Percentiles rank a stretch among this genome's conserved stretches.
These are phyloP conservation scores for Sporisorium graminicola DNA, from an alignment of 1,284 basidiomycete genomes.

Conservation along the genomic window DNA sequence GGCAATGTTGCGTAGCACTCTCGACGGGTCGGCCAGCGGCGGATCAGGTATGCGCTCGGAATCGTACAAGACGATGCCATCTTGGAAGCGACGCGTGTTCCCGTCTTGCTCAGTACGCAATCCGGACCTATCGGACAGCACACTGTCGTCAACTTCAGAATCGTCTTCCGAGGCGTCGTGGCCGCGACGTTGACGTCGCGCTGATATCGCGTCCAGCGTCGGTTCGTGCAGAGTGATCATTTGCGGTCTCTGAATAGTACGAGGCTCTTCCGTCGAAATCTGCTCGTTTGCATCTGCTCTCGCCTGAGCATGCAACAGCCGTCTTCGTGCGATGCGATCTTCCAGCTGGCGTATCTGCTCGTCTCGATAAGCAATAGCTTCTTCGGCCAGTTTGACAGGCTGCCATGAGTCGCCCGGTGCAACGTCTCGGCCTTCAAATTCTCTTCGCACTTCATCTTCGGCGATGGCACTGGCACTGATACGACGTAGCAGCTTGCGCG, in stretches of 20 bases:
- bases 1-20: slow-evolving; percentile 35
- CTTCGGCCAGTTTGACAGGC: slow-evolving; percentile 19
- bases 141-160: slow-evolving; percentile 21
- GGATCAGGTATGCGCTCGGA: slow-evolving; percentile 40
- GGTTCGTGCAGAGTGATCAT: slow-evolving; percentile 51
- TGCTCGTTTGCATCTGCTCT: slow-evolving; percentile 7
- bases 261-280: slow-evolving; percentile 4
- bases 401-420: slow-evolving; percentile 7
- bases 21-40: slow-evolving; percentile 25
- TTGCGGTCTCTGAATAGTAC: slow-evolving; percentile 32
- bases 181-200: slow-evolving; percentile 1
- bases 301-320: slow-evolving; percentile 25
- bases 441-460: slow-evolving; percentile 46
- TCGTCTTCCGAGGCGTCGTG: slow-evolving; percentile 13
- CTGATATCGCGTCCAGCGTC: slow-evolving; percentile 24
- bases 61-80: slow-evolving; percentile 52
- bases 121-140: neutral
- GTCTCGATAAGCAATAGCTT: slow-evolving; percentile 37
- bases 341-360: slow-evolving; percentile 46
- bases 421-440: slow-evolving; percentile 30
- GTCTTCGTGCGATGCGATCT: slow-evolving; percentile 35
- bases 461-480: slow-evolving; percentile 57
- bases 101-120: slow-evolving; percentile 16
- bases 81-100: slow-evolving; percentile 39
- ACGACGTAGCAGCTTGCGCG: slow-evolving; percentile 53